Conservation (phyloP, 2,329 filamentous ascomycete genomes). For the Fusarium avenaceum region DNA sequence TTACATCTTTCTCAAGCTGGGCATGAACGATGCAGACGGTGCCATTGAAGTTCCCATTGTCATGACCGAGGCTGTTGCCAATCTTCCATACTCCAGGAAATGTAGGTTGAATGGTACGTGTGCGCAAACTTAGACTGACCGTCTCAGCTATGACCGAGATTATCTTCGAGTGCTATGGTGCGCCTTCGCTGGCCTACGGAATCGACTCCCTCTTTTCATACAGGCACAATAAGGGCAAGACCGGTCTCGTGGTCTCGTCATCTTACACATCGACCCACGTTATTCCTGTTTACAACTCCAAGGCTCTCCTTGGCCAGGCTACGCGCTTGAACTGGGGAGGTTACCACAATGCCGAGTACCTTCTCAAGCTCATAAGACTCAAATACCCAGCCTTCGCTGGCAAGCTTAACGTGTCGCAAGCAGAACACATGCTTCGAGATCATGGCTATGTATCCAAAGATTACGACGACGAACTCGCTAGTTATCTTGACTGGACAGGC, state of each 20-base stretch:
- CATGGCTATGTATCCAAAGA: constrained; percentile 91
- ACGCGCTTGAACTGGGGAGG: constrained; percentile 96
- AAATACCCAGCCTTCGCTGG: constrained; percentile 93
- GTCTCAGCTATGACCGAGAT: constrained; percentile 92
- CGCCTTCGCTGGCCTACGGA: constrained; percentile 90
- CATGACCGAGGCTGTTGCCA: constrained; percentile 96
- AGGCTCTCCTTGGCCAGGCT: constrained; percentile 85
- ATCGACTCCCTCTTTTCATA: constrained; percentile 98
- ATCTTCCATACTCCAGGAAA: constrained; percentile 87
- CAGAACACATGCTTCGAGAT: constrained; percentile 86
- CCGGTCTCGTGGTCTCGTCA: constrained; percentile 90
- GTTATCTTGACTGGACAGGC: constrained; percentile 90
- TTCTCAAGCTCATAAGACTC: constrained; percentile 87
- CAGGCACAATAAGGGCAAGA: constrained; percentile 87
- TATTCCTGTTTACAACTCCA: constrained; percentile 90
- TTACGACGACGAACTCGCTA: constrained; percentile 82
- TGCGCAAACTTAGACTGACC: constrained; percentile 37
- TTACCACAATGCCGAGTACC: constrained; percentile 88
- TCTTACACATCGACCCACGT: constrained; percentile 95
- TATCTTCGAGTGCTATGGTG: constrained; percentile 94
- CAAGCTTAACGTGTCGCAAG: constrained; percentile 87
- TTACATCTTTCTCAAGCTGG: constrained; percentile 94
- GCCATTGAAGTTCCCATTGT: constrained; percentile 87
- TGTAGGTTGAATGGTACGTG: constrained; percentile 66
- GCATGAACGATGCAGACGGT: constrained; percentile 81